These are phyloP conservation scores for Mucor mucedo DNA, from an alignment of 371 early-diverging fungal genomes.

Conservation along the genomic window DNA sequence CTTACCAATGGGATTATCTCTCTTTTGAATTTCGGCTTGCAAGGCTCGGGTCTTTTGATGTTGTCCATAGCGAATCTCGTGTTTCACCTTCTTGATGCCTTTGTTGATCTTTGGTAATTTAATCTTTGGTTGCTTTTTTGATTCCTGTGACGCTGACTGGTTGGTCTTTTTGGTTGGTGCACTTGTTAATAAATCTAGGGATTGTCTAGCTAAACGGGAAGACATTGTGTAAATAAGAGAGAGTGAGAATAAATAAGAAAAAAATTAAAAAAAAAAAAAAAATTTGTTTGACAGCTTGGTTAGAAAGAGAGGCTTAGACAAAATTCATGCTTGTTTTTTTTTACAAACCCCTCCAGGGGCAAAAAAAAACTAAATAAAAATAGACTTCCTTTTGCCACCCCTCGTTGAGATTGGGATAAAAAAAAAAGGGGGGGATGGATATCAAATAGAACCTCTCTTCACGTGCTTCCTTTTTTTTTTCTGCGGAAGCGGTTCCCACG, in stretches of 20 bases:
- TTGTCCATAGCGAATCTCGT: constrained; percentile 62
- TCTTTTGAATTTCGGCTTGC: constrained; percentile 41
- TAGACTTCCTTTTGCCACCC: no score
- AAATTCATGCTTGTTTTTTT: no score
- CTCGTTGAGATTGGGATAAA: no score
- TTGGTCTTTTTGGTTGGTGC: constrained; percentile 23
- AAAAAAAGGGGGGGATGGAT: no score
- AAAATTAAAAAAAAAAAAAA: constrained; percentile 6
- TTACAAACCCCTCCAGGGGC: no score
- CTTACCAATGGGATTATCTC: constrained; percentile 60
- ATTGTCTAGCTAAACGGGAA: constrained; percentile 42
- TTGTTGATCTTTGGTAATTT: constrained; percentile 60
- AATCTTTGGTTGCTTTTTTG: constrained; percentile 21
- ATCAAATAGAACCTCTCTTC: no score
- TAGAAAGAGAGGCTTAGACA: no score
- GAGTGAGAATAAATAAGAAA: background rate
- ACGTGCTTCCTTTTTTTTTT: no score
- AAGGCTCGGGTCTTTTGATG: constrained; percentile 45
- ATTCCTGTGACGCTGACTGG: background rate
- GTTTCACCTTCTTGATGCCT: constrained; percentile 63
- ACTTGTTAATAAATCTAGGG: constrained; percentile 35
- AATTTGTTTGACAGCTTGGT: background rate
- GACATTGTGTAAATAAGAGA: constrained; percentile 25
- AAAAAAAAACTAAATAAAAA: no score
- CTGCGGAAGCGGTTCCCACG: no score